Percentiles rank a stretch among this genome's conserved stretches.
Conservation (phyloP, 148 eudicot species). For the Fagopyrum homotropicum region DNA sequence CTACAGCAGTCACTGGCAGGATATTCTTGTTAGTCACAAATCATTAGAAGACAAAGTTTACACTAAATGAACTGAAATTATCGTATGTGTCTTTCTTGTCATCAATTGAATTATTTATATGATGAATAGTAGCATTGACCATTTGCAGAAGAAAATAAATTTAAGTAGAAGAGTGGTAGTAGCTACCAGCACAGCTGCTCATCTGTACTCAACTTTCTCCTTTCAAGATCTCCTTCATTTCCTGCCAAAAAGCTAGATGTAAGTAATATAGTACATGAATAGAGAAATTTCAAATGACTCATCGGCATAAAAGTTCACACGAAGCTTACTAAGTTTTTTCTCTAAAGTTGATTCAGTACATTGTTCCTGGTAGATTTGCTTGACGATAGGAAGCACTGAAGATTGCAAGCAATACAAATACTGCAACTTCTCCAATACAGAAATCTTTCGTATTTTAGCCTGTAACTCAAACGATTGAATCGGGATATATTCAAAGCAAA, state of each 20-base stretch:
- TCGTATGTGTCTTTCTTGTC: background rate
- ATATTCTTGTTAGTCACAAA: slow-evolving; percentile 2
- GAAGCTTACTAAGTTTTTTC: slow-evolving; percentile 53
- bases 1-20: slow-evolving; percentile 81
- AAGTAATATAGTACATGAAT: background rate
- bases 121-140: background rate
- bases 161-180: slow-evolving; percentile 5
- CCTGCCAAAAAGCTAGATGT: slow-evolving; percentile 38
- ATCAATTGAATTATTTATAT: background rate
- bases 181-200: slow-evolving; percentile 98
- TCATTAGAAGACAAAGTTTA: background rate
- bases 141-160: background rate
- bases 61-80: slow-evolving; percentile 2
- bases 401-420: slow-evolving; percentile 74
- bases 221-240: slow-evolving; percentile 64
- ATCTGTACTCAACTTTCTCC: slow-evolving; percentile 86
- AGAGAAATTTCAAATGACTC: background rate
- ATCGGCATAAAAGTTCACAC: slow-evolving; percentile 19
- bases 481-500: background rate
- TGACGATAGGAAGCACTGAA: slow-evolving; percentile 84
- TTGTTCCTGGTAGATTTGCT: slow-evolving; percentile 70
- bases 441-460: slow-evolving; percentile 79
- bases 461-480: slow-evolving; percentile 22
- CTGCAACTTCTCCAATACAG: slow-evolving; percentile 71
- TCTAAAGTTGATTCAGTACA: slow-evolving; percentile 82